These are phyloP conservation scores for Pseudozyma tsukubaensis DNA, from an alignment of 1,284 basidiomycete genomes.

Conservation along the genomic window DNA sequence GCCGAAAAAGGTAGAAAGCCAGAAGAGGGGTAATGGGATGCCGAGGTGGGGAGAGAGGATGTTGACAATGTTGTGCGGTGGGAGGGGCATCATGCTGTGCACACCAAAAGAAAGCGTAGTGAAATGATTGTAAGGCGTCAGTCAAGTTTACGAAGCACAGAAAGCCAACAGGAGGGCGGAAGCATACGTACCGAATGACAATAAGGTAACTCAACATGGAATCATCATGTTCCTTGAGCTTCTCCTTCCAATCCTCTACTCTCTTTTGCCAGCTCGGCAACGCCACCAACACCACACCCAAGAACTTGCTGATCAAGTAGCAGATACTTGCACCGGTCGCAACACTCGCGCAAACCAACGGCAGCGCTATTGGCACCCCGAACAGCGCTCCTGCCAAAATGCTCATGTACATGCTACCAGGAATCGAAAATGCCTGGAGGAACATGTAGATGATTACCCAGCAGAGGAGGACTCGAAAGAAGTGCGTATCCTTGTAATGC, in stretches of 20 bases:
- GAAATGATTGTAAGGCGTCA: neutral
- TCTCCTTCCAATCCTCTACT: constrained; percentile 82
- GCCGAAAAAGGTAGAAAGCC: constrained; percentile 88
- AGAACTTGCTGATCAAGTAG: constrained; percentile 88
- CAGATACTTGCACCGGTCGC: constrained; percentile 91
- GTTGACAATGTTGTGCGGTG: constrained; percentile 84
- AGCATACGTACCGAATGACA: constrained; percentile 71
- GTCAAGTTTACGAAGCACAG: neutral
- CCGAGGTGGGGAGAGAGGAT: constrained; percentile 92
- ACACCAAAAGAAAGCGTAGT: neutral
- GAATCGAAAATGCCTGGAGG: constrained; percentile 92
- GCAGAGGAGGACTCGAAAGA: constrained; percentile 67
- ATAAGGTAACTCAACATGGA: constrained; percentile 90
- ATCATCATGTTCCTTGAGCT: constrained; percentile 78
- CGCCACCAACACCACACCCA: constrained; percentile 73
- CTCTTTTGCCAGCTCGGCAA: constrained; percentile 80
- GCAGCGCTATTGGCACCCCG: constrained; percentile 88
- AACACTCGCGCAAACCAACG: constrained; percentile 90
- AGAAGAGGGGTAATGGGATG: constrained; percentile 85
- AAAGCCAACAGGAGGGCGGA: neutral
- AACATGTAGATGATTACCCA: constrained; percentile 82
- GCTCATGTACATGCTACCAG: constrained; percentile 97
- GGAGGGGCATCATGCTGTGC: constrained; percentile 83
- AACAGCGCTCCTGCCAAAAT: constrained; percentile 96
- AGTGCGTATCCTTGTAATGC: constrained; percentile 69